These are phyloP conservation scores for Sarocladium oryzae DNA, from an alignment of 2,329 filamentous ascomycete species.

Conservation along the genomic window DNA sequence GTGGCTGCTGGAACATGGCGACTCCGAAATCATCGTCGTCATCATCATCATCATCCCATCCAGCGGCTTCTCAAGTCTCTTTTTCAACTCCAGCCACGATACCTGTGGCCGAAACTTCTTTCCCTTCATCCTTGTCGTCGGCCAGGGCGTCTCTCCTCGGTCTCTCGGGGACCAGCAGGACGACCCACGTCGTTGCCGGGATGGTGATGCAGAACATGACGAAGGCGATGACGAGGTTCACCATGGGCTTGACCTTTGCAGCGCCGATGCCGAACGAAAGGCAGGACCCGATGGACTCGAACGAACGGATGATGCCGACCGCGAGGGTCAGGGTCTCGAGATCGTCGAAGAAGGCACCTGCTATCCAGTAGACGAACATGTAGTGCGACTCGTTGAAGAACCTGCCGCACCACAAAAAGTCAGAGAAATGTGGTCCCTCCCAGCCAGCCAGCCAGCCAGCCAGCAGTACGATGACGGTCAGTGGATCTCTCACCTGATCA, in stretches of 20 bases:
- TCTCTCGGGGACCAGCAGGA: slow-evolving; percentile 31
- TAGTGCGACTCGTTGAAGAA: slow-evolving; percentile 44
- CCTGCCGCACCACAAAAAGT: slow-evolving; percentile 13
- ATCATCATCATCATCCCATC: no score
- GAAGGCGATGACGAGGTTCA: slow-evolving; percentile 41
- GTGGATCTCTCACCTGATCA: slow-evolving; percentile 39
- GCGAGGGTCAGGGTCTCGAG: slow-evolving; percentile 43
- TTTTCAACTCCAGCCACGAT: no score
- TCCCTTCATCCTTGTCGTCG: no score
- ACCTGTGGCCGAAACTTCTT: no score
- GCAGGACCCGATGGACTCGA: slow-evolving; percentile 41
- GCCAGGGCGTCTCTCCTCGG: slow-evolving; percentile 17
- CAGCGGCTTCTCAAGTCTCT: no score
- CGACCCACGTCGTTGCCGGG: slow-evolving; percentile 28
- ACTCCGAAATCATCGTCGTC: no score
- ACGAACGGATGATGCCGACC: slow-evolving; percentile 40
- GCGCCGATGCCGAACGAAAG: slow-evolving; percentile 42
- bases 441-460: no score
- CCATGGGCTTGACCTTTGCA: slow-evolving; percentile 36
- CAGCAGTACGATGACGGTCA: no score
- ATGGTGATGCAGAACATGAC: slow-evolving; percentile 38
- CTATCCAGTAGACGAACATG: slow-evolving; percentile 1
- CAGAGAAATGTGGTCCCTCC: background rate
- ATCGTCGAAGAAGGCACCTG: slow-evolving; percentile 39
- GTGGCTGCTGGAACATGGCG: no score